phyloP scores from a whole-genome alignment of 768 basidiomycete genomes.

The Lentinula boryana region DNA sequence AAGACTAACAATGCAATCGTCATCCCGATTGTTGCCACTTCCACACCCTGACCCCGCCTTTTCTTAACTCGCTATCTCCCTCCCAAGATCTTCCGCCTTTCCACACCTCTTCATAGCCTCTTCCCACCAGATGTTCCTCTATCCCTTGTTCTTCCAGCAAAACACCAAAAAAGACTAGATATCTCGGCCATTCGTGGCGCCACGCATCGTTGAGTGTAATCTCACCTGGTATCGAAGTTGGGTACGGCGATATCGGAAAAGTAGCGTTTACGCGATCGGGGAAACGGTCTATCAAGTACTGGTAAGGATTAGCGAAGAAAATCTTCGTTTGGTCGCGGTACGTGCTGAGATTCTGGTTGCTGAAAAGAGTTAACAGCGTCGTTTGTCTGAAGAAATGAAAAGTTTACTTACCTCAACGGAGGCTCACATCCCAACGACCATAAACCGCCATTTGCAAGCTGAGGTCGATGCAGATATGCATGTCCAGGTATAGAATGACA shows the following conservation, averaged over 20 bases:
- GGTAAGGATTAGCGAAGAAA: slow-evolving; percentile 69
- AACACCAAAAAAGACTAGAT: slow-evolving; percentile 81
- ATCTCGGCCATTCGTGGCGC: slow-evolving; percentile 74
- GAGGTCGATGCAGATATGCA: slow-evolving; percentile 72
- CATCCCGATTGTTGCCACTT: slow-evolving; percentile 23
- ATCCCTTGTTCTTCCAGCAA: slow-evolving; percentile 54
- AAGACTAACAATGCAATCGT: not conserved
- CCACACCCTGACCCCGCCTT: slow-evolving; percentile 73
- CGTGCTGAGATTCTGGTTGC: slow-evolving; percentile 41
- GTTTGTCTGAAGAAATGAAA: not conserved
- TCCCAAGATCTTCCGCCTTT: slow-evolving; percentile 61
- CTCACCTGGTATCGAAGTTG: slow-evolving; percentile 44
- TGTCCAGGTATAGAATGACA: slow-evolving; percentile 96
- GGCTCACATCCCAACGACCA: slow-evolving; percentile 96
- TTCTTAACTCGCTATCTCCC: slow-evolving; percentile 63
- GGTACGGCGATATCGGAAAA: slow-evolving; percentile 61
- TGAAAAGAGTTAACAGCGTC: slow-evolving; percentile 17
- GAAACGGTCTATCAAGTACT: slow-evolving; percentile 65
- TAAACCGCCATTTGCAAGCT: slow-evolving; percentile 51
- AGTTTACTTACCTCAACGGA: slow-evolving; percentile 62
- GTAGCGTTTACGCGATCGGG: slow-evolving; percentile 51
- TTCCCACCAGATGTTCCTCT: slow-evolving; percentile 33
- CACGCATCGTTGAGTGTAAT: slow-evolving; percentile 38
- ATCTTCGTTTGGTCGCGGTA: slow-evolving; percentile 80
- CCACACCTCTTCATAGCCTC: slow-evolving; percentile 66